Conservation (phyloP, 257 asterid genomes). For the Scutellaria minor region DNA sequence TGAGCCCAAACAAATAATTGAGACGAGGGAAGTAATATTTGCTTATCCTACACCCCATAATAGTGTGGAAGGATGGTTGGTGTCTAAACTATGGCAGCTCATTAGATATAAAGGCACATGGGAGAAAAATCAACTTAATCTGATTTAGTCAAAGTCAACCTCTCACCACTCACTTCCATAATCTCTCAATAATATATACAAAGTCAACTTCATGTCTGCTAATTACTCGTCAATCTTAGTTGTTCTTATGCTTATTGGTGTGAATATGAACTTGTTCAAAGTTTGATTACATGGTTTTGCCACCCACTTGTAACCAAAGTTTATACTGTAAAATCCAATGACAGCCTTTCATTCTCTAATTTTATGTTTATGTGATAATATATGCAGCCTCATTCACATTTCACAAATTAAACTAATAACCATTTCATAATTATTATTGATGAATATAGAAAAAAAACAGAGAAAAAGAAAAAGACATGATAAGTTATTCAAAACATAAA, state of each 20-base stretch:
- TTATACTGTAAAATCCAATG: too few species aligned
- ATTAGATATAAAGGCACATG: too few species aligned
- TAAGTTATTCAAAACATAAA: neutral
- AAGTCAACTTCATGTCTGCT: constrained; percentile 15
- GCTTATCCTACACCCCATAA: too few species aligned
- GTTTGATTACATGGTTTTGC: neutral
- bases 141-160: constrained; percentile 22
- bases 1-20: too few species aligned
- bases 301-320: neutral
- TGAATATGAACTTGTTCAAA: neutral
- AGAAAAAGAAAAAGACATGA: too few species aligned
- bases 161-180: constrained; percentile 16
- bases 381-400: too few species aligned
- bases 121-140: neutral
- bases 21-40: too few species aligned
- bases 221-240: neutral
- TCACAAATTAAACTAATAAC: too few species aligned
- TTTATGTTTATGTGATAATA: neutral
- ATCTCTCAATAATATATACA: neutral
- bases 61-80: too few species aligned
- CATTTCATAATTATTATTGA: too few species aligned
- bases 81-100: too few species aligned
- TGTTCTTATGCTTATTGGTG: neutral
- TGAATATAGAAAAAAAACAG: too few species aligned
- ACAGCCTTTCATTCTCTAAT: neutral